Evolutionary conservation across 176 grass and related monocot genomes (phyloP), one percentile per base, ranked within the genome.

Genomic region (Secale cereale): DNA sequence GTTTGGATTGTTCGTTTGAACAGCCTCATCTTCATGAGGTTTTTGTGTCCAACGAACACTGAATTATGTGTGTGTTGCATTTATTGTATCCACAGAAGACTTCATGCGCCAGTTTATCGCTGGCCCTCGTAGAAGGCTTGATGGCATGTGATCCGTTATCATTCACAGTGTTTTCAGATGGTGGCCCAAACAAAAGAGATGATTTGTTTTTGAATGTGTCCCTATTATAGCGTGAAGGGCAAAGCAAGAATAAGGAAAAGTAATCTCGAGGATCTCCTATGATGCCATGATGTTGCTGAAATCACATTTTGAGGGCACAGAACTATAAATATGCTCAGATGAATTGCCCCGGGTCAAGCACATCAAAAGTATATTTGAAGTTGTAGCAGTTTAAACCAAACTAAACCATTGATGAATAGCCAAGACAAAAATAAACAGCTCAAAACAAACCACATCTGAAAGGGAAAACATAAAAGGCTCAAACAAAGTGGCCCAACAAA

Each of bases 351-450:
- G 17, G 8, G n/a, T 63, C 14, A 63, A 79, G 57, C 57, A 79
- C n/a, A 11, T 40, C 4, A 1, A 60, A 79, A 3, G 23, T 63
- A 39, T 41, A 12, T 1, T 62, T 41, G 8, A 78, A 28, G 76
- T 78, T 28, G 23, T 27, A 62, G 35, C 61, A 61, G 22, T 78
- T 78, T 78, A 37, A 60, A 20, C 12, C 54, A 16, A 60, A 78
- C 14, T 60, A 35, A 77, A 78, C 22, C 75, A 78, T 26, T 39
- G 22, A 15, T 50, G 14, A 32, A 36, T 33, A 77, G 52, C 11
- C 32, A 78, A 78, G 56, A 15, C 33, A n/a, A 25, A 60, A 78
- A 59, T n/a, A 78, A 60, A 78, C 22, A 60, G 76, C 7, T 78
- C 56, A 52, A 78, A 61, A 61, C 14, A 61, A 23, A 61, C 13